A percentile compares a stretch with the other conserved stretches of the same genome.
phyloP scores from a whole-genome alignment of 2,329 filamentous ascomycete genomes.

The Fusarium nanum region DNA sequence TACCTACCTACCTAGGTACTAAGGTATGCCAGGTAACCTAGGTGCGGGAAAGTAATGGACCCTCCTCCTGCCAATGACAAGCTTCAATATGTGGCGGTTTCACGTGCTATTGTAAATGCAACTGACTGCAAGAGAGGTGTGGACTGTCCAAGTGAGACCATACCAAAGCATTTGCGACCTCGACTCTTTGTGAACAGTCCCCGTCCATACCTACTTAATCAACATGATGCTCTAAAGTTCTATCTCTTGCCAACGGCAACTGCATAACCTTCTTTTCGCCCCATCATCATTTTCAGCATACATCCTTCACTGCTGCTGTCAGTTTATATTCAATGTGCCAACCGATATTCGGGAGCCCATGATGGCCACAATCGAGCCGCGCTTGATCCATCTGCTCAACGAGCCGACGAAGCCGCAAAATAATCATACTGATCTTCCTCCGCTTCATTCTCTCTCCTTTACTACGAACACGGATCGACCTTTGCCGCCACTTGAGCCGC shows the following conservation, averaged over 20 bases:
- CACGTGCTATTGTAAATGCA: slow-evolving; percentile 45
- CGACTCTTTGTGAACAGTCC: slow-evolving; percentile 39
- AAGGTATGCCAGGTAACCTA: not conserved
- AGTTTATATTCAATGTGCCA: slow-evolving; percentile 48
- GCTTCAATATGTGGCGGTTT: slow-evolving; percentile 48
- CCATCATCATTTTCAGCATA: slow-evolving; percentile 4
- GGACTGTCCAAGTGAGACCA: slow-evolving; percentile 43
- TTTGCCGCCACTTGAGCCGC: slow-evolving; percentile 65
- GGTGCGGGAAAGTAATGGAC: slow-evolving; percentile 8
- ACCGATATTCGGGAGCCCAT: slow-evolving; percentile 51
- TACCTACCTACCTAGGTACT: too few relatives aligned
- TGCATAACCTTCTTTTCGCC: slow-evolving; percentile 18
- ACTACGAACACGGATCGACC: slow-evolving; percentile 59
- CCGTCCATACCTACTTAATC: slow-evolving; percentile 13
- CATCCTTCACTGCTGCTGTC: slow-evolving; percentile 16
- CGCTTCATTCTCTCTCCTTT: slow-evolving; percentile 62
- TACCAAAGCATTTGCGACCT: slow-evolving; percentile 39
- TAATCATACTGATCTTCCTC: slow-evolving; percentile 65
- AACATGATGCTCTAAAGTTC: slow-evolving; percentile 41
- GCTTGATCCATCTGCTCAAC: slow-evolving; percentile 73
- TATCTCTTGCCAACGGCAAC: slow-evolving; percentile 36
- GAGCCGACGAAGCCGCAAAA: slow-evolving; percentile 63
- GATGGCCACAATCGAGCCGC: slow-evolving; percentile 75
- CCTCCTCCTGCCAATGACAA: slow-evolving; percentile 32
- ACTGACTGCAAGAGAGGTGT: slow-evolving; percentile 32